Evolutionary conservation across 352 stramenopile species (phyloP).

Genomic region (Phytophthora sp.): DNA sequence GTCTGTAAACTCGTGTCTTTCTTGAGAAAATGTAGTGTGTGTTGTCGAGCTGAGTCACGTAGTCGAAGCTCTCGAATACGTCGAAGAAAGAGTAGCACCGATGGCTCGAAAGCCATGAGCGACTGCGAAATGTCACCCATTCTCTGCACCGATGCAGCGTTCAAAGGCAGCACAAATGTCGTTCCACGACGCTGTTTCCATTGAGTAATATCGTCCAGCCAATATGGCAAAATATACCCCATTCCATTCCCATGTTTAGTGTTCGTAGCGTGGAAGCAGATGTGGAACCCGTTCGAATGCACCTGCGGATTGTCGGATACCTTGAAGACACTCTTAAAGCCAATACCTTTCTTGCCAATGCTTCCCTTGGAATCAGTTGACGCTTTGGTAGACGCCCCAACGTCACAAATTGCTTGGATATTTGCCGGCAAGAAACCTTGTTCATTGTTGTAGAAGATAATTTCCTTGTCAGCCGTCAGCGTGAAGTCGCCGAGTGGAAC

Average conservation of each 20-base stretch:
- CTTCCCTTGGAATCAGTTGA: slow-evolving; percentile 41
- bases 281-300: slow-evolving; percentile 89
- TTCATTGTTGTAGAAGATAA: slow-evolving; percentile 90
- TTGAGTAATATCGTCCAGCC: slow-evolving; percentile 53
- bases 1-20: slow-evolving; percentile 38
- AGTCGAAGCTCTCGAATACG: slow-evolving; percentile 73
- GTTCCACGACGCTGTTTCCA: slow-evolving; percentile 61
- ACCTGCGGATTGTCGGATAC: slow-evolving; percentile 83
- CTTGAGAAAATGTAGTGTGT: slow-evolving; percentile 55
- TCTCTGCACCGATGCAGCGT: slow-evolving; percentile 47
- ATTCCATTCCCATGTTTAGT: slow-evolving; percentile 51
- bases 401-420: slow-evolving; percentile 86
- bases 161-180: slow-evolving; percentile 81
- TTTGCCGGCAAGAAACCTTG: slow-evolving; percentile 75
- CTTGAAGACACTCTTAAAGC: slow-evolving; percentile 93
- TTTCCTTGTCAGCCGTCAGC: slow-evolving; percentile 49
- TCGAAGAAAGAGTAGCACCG: slow-evolving; percentile 80
- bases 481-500: slow-evolving; percentile 67
- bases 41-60: slow-evolving; percentile 42
- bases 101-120: slow-evolving; percentile 74
- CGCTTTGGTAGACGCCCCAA: slow-evolving; percentile 85
- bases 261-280: slow-evolving; percentile 77
- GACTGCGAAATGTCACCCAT: slow-evolving; percentile 67
- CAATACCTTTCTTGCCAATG: slow-evolving; percentile 92
- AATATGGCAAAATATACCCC: slow-evolving; percentile 85